Evolutionary conservation across 1,139 yeast genomes (phyloP).

Genomic region (Suhomyces bribrorum): DNA sequence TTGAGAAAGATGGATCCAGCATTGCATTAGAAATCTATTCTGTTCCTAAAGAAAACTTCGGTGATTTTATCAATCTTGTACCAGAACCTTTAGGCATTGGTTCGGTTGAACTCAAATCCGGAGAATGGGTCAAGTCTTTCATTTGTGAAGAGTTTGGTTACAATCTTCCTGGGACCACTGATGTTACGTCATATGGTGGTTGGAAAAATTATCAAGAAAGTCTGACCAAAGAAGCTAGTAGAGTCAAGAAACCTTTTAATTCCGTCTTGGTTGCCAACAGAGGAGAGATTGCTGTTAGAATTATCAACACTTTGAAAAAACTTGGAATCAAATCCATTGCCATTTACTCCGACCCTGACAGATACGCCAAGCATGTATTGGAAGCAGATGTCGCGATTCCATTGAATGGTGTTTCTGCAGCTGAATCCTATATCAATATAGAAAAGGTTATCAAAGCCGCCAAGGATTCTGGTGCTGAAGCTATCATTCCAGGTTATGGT

Average conservation of each 20-base stretch:
- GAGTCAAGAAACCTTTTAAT: constrained; percentile 62
- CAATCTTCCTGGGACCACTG: constrained; percentile 65
- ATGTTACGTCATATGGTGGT: constrained; percentile 83
- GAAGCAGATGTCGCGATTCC: constrained; percentile 82
- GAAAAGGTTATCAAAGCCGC: constrained; percentile 88
- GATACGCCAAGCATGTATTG: constrained; percentile 81
- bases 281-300: constrained; percentile 96
- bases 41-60: constrained; percentile 74
- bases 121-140: constrained; percentile 86
- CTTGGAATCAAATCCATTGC: constrained; percentile 79
- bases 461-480: constrained; percentile 78
- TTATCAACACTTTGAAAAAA: constrained; percentile 82
- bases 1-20: constrained; percentile 51
- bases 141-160: constrained; percentile 92
- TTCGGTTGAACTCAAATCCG: constrained; percentile 75
- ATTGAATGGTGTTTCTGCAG: constrained; percentile 78
- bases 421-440: constrained; percentile 83
- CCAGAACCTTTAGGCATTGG: constrained; percentile 97
- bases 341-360: constrained; percentile 87
- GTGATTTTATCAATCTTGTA: constrained; percentile 79
- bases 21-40: constrained; percentile 82
- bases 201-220: constrained; percentile 72
- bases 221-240: constrained; percentile 25
- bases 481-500: constrained; percentile 96
- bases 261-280: constrained; percentile 92